These are phyloP conservation scores for Corymbia calophylla DNA, from an alignment of 441 rosid species.

Conservation along the genomic window DNA sequence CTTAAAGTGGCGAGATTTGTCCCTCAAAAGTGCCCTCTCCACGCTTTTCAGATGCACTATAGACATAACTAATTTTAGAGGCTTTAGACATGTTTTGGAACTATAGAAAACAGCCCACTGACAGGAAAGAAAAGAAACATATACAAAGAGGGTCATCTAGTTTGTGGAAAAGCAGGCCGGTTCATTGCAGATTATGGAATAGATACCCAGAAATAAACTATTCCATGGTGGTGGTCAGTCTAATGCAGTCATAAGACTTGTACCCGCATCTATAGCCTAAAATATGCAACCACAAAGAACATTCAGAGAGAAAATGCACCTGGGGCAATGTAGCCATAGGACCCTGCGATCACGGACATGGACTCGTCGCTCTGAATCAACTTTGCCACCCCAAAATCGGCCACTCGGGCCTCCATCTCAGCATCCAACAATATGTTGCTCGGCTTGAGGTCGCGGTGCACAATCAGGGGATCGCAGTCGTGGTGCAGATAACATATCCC, in stretches of 20 bases:
- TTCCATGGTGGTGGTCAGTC: not conserved
- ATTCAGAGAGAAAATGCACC: constrained; percentile 29
- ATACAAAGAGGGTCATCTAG: not conserved
- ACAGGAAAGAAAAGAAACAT: not conserved
- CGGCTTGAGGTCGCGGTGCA: constrained; percentile 92
- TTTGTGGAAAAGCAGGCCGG: not conserved
- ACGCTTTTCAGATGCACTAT: not conserved
- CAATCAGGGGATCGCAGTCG: constrained; percentile 90
- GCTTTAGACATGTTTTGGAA: not conserved
- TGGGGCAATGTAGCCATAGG: constrained; percentile 98
- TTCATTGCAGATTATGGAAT: not conserved
- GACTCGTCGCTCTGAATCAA: constrained; percentile 78
- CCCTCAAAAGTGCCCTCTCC: not conserved
- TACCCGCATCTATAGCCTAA: not conserved
- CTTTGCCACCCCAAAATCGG: constrained; percentile 96
- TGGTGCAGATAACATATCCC: constrained; percentile 97
- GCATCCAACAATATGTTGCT: constrained; percentile 75
- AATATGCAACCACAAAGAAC: not conserved
- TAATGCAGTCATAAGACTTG: not conserved
- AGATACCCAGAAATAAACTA: not conserved
- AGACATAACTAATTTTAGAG: not conserved
- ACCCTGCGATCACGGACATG: constrained; percentile 97
- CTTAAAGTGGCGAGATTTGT: not conserved
- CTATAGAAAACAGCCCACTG: not conserved
- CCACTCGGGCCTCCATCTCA: constrained; percentile 96